Conservation (phyloP, 768 basidiomycete genomes). For the Lentinula sp. region DNA sequence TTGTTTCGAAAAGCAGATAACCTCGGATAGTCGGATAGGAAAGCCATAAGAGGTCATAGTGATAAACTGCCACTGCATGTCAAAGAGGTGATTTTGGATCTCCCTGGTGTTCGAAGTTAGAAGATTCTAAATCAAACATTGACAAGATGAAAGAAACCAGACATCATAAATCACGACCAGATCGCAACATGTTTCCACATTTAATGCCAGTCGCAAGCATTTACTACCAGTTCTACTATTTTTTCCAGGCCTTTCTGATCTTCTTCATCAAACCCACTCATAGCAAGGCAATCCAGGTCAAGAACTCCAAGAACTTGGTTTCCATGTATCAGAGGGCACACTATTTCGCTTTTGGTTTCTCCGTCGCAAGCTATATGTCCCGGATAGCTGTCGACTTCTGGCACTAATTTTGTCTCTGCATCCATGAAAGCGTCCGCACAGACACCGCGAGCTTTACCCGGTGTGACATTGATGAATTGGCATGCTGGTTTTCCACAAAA, state of each 20-base stretch:
- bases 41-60: background rate
- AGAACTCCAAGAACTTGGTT: constrained; percentile 51
- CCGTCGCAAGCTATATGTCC: constrained; percentile 96
- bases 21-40: too few species aligned
- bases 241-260: constrained; percentile 74
- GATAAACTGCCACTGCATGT: background rate
- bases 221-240: constrained; percentile 61
- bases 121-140: background rate
- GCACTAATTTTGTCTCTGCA: constrained; percentile 56
- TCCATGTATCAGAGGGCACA: constrained; percentile 60
- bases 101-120: background rate
- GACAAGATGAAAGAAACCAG: background rate
- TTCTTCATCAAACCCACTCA: constrained; percentile 67
- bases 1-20: too few species aligned
- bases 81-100: background rate
- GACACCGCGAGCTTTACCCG: constrained; percentile 64
- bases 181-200: background rate
- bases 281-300: constrained; percentile 79
- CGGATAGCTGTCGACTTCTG: constrained; percentile 74
- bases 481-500: constrained; percentile 93
- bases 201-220: constrained; percentile 57
- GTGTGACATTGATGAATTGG: constrained; percentile 61
- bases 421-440: constrained; percentile 75
- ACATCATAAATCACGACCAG: background rate
- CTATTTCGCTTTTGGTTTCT: constrained; percentile 86